Evolutionary conservation across 192 early-diverging fungal genomes (phyloP).

Genomic region (Thamnidium elegans): DNA sequence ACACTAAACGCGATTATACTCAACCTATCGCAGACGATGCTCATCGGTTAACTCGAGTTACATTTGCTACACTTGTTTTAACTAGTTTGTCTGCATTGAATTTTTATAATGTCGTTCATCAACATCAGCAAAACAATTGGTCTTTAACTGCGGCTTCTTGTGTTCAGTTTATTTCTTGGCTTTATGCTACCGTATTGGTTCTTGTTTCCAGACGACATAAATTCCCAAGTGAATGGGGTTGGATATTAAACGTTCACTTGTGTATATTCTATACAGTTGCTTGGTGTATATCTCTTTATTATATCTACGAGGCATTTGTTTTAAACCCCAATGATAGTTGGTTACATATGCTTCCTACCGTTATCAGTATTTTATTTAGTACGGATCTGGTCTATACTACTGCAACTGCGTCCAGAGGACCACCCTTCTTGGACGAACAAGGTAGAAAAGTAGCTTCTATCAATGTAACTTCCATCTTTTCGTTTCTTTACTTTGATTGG

Average conservation of each 20-base stretch:
- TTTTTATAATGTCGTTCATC: background rate
- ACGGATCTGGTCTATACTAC: slow-evolving; percentile 24
- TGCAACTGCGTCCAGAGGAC: slow-evolving; percentile 6
- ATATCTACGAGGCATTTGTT: background rate
- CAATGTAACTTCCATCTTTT: slow-evolving; percentile 31
- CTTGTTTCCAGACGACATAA: slow-evolving; percentile 25
- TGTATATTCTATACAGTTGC: slow-evolving; percentile 13
- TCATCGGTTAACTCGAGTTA: slow-evolving; percentile 5
- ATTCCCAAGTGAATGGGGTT: slow-evolving; percentile 29
- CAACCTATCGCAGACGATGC: background rate
- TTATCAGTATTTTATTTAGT: slow-evolving; percentile 9
- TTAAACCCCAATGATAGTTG: background rate
- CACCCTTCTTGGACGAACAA: slow-evolving; percentile 20
- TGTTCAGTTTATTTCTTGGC: slow-evolving; percentile 20
- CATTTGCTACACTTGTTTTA: slow-evolving; percentile 1
- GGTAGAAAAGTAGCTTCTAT: background rate
- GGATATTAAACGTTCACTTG: slow-evolving; percentile 39
- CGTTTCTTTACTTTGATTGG: slow-evolving; percentile 41
- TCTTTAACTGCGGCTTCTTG: background rate
- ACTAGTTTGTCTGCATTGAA: background rate
- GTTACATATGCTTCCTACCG: background rate
- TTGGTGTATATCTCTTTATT: background rate
- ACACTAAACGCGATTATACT: background rate
- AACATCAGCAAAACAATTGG: background rate
- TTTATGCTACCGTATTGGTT: slow-evolving; percentile 24